Base-by-base conservation (phyloP, 352 stramenopile genomes). In the Phytophthora europaea region DNA sequence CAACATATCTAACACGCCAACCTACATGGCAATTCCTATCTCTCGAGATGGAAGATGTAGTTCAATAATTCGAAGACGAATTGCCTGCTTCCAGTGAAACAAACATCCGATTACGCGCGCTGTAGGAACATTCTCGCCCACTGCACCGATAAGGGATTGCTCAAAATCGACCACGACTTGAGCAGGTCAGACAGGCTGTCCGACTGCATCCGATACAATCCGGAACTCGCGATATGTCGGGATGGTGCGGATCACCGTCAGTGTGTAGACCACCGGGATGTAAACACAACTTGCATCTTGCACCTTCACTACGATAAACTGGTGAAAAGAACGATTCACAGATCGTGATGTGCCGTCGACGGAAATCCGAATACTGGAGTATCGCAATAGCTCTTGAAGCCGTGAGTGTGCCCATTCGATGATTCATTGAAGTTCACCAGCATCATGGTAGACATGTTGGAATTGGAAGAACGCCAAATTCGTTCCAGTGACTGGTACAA, bases 71-170 rank as follows among this genome's bases (percentile, higher is more conserved):
- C 34, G 34, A 18, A 20, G 28, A 3, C 54, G 31, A n/a, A 50
- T 61, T 1, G 54, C 54, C 20, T 61, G 54, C 54, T 61, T 61
- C 8, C 10, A 56, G 15, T 38, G 22, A 36, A 56, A 56, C 8
- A 56, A n/a, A 12, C 50, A 56, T 8, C 23, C 50, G 0, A 56
- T 20, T 4, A 34, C 5, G 3, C 50, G 9, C 4, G 23, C 50
- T 3, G 20, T 3, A 9, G 50, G 20, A 1, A 56, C 38, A 9
- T 56, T 20, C 6, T 12, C 23, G 0, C 22, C 20, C 9, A 56
- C 50, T 3, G 8, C 15, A 20, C 38, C 50, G 3, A 56, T 36
- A 0, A 38, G 9, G 2, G 50, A 23, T 18, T 34, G 50, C 23
- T 56, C 50, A 23, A 56, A 56, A n/a, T 15, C 50, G 23, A 20